Evolutionary conservation across 441 rosid species (phyloP).

Genomic region (Breynia disticha): DNA sequence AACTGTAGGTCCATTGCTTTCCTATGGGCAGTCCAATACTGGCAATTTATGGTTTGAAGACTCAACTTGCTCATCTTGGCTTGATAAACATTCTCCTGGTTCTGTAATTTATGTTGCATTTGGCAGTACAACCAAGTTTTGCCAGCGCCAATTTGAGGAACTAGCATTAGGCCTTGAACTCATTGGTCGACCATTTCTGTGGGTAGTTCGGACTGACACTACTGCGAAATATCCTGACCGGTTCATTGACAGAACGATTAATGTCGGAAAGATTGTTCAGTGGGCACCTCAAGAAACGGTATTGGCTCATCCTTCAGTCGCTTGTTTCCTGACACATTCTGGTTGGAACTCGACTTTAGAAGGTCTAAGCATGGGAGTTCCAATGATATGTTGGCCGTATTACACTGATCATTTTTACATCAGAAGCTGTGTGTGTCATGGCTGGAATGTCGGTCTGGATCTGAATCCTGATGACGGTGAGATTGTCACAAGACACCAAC

Average conservation of each 20-base stretch:
- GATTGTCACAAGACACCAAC: slow-evolving; percentile 1
- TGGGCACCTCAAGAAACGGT: neutral
- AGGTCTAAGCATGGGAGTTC: slow-evolving; percentile 15
- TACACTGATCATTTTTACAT: slow-evolving; percentile 12
- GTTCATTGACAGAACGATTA: neutral
- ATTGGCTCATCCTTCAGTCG: too few species aligned
- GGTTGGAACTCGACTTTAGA: slow-evolving; percentile 12
- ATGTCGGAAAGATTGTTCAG: neutral
- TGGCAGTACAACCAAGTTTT: too few species aligned
- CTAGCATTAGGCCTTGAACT: too few species aligned
- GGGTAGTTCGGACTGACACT: too few species aligned
- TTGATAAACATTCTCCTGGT: too few species aligned
- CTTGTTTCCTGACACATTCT: neutral
- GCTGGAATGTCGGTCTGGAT: slow-evolving; percentile 13
- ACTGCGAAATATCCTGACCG: neutral
- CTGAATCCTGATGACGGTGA: slow-evolving; percentile 2
- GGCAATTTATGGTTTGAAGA: too few species aligned
- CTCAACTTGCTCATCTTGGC: too few species aligned
- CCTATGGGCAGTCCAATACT: too few species aligned
- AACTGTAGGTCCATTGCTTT: too few species aligned
- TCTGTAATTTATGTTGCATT: too few species aligned
- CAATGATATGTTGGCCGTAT: slow-evolving; percentile 18
- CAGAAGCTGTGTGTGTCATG: slow-evolving; percentile 13
- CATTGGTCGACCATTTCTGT: too few species aligned
- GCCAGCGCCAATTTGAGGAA: too few species aligned